These are phyloP conservation scores for Diplocarpon mali DNA, from an alignment of 2,329 filamentous ascomycete species.

Conservation along the genomic window DNA sequence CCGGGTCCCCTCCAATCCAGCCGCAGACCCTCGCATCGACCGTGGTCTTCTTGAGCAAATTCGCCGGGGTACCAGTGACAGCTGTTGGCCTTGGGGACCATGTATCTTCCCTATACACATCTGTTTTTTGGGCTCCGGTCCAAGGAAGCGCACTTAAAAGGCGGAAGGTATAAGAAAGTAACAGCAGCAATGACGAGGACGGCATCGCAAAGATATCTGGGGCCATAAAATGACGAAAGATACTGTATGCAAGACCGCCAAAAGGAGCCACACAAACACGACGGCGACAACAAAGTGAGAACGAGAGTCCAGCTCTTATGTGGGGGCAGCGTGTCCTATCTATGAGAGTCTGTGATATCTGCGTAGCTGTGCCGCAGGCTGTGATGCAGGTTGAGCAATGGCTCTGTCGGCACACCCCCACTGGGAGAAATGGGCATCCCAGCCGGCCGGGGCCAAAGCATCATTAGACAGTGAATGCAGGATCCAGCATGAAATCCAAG, in stretches of 20 bases:
- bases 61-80: constrained; percentile 11
- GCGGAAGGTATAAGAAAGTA: constrained; percentile 16
- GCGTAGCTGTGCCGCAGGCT: constrained; percentile 7
- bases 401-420: not conserved
- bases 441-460: not conserved
- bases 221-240: constrained; percentile 9
- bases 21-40: constrained; percentile 22
- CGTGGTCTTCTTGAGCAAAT: constrained; percentile 20
- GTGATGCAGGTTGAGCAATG: constrained; percentile 2
- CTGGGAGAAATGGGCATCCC: not conserved
- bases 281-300: not conserved
- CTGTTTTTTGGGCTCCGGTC: constrained; percentile 17
- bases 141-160: constrained; percentile 19
- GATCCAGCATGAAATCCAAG: constrained; percentile 3
- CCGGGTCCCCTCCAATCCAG: constrained; percentile 22
- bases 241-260: not conserved
- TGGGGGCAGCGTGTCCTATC: constrained; percentile 1
- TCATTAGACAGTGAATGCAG: constrained; percentile 3
- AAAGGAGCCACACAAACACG: not conserved
- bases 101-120: constrained; percentile 17
- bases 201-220: constrained; percentile 23
- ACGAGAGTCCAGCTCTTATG: constrained; percentile 1
- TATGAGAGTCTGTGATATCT: constrained; percentile 2
- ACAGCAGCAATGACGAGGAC: constrained; percentile 16
- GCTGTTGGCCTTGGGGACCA: constrained; percentile 24